Conservation (phyloP, 768 basidiomycete species). For the Russula griseocarnosa region DNA sequence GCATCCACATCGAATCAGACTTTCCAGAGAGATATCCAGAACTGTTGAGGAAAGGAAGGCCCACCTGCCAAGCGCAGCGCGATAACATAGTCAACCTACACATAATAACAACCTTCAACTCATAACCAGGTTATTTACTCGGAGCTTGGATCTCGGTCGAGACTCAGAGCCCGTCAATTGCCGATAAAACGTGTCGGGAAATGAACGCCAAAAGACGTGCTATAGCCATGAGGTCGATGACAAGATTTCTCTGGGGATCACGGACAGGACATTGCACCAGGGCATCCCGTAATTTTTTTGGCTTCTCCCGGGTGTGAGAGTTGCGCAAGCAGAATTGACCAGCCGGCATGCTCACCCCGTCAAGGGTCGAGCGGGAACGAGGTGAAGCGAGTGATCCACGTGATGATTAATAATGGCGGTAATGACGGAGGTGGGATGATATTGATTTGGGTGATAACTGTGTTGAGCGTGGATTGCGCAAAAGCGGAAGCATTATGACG, state of each 20-base stretch:
- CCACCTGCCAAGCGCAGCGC: background rate
- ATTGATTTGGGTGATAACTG: no score
- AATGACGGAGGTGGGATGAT: no score
- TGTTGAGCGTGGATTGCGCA: background rate
- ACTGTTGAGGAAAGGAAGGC: slow-evolving; percentile 11
- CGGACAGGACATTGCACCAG: background rate
- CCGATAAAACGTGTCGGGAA: slow-evolving; percentile 23
- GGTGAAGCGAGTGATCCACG: background rate
- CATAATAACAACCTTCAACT: slow-evolving; percentile 23
- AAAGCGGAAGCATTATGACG: slow-evolving; percentile 5
- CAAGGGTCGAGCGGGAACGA: background rate
- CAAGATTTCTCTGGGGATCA: slow-evolving; percentile 10
- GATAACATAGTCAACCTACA: slow-evolving; percentile 11
- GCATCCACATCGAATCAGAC: slow-evolving; percentile 3
- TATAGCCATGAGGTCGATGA: slow-evolving; percentile 27
- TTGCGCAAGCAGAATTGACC: background rate
- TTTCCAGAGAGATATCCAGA: background rate
- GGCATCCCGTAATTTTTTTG: background rate
- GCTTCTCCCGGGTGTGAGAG: background rate
- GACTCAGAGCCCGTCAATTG: slow-evolving; percentile 13
- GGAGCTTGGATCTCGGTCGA: slow-evolving; percentile 9
- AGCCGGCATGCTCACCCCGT: background rate
- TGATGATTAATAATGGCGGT: slow-evolving; percentile 1
- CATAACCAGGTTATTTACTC: background rate
- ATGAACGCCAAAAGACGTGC: slow-evolving; percentile 14